These are phyloP conservation scores for Pulveroboletus sp. DNA, from an alignment of 768 basidiomycete genomes.

Conservation along the genomic window DNA sequence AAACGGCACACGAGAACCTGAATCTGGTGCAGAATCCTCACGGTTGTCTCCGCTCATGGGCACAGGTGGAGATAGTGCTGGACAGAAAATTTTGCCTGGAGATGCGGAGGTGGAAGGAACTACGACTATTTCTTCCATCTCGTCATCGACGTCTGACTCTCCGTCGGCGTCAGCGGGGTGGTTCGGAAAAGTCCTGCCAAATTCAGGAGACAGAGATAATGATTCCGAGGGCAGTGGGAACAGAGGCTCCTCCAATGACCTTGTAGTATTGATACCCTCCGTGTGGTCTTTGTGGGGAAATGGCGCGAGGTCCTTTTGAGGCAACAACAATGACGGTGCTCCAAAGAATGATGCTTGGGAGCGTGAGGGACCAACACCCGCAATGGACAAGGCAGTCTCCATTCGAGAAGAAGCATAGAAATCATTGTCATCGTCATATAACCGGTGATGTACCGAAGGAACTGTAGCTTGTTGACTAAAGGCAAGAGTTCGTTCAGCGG, in stretches of 20 bases:
- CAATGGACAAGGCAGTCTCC: slow-evolving; percentile 66
- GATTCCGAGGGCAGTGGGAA: slow-evolving; percentile 1
- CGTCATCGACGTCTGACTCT: slow-evolving; percentile 29
- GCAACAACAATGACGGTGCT: slow-evolving; percentile 30
- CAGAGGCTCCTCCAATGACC: slow-evolving; percentile 5
- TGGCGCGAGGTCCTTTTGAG: slow-evolving; percentile 5
- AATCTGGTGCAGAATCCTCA: slow-evolving; percentile 2
- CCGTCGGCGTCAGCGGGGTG: background rate
- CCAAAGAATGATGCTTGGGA: slow-evolving; percentile 33
- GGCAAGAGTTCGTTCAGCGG: background rate
- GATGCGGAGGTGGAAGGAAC: background rate
- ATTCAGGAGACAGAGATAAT: slow-evolving; percentile 1
- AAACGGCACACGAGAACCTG: background rate
- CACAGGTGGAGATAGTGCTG: slow-evolving; percentile 12
- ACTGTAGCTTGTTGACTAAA: background rate
- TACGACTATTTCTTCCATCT: slow-evolving; percentile 36
- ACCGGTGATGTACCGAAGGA: background rate
- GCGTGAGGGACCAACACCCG: slow-evolving; percentile 45
- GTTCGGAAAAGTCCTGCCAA: background rate
- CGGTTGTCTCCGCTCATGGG: slow-evolving; percentile 12
- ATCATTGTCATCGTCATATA: slow-evolving; percentile 39
- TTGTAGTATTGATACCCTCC: background rate
- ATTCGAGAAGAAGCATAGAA: slow-evolving; percentile 49
- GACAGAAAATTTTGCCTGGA: background rate
- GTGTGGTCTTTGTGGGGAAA: background rate